Conservation (phyloP, 495 filamentous ascomycete genomes). For the Neurospora sp. region DNA sequence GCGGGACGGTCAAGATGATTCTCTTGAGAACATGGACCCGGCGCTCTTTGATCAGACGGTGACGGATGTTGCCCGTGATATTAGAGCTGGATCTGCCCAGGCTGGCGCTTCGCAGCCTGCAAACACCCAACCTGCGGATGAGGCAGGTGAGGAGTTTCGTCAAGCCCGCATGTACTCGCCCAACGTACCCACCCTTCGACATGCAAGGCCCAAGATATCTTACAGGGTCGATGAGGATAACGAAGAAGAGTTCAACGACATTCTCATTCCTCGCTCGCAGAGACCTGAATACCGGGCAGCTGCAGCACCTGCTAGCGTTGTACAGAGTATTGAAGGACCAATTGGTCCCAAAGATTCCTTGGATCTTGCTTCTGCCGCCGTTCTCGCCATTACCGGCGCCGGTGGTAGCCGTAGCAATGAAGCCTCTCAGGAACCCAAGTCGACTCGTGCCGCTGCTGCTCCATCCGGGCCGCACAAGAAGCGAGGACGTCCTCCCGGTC, state of each 20-base stretch:
- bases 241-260: slow-evolving; percentile 30
- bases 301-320: slow-evolving; percentile 8
- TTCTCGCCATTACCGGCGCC: slow-evolving; percentile 8
- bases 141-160: slow-evolving; percentile 1
- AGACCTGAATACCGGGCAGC: slow-evolving; percentile 5
- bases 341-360: slow-evolving; percentile 20
- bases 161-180: slow-evolving; percentile 15
- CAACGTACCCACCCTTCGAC: slow-evolving; percentile 30
- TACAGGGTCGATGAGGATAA: slow-evolving; percentile 30
- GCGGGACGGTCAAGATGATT: slow-evolving; percentile 14
- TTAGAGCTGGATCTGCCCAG: background rate
- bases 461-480: slow-evolving; percentile 7
- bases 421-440: background rate
- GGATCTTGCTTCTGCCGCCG: slow-evolving; percentile 28
- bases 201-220: slow-evolving; percentile 33
- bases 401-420: background rate
- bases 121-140: background rate
- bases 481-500: slow-evolving; percentile 14
- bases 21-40: slow-evolving; percentile 31
- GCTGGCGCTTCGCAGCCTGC: slow-evolving; percentile 3
- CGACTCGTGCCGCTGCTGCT: background rate
- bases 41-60: slow-evolving; percentile 22
- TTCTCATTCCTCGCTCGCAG: slow-evolving; percentile 18
- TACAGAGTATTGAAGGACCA: background rate
- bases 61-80: slow-evolving; percentile 8